A percentile compares a stretch with the other conserved stretches of the same genome.
Conservation (phyloP, 1,284 basidiomycete genomes). For the Ustilago sp. region DNA sequence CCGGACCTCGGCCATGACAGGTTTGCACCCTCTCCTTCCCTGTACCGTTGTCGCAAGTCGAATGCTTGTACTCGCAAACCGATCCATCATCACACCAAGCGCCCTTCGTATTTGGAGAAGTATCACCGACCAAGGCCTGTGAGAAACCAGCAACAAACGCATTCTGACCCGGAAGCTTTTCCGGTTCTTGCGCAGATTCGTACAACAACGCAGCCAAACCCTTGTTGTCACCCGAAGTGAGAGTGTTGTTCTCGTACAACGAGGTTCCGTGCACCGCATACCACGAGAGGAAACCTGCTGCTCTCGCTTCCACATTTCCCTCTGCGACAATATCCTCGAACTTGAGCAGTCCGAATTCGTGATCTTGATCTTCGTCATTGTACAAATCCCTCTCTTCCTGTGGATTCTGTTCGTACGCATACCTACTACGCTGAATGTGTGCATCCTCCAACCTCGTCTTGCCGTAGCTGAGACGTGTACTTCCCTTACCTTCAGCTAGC, state of each 20-base stretch:
- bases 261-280: conserved; percentile 79
- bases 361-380: conserved; percentile 56
- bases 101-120: conserved; percentile 61
- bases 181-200: conserved; percentile 52
- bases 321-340: conserved; percentile 42
- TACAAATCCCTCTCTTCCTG: conserved; percentile 56
- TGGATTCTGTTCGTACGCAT: conserved; percentile 60
- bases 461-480: conserved; percentile 71
- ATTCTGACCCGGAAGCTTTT: conserved; percentile 50
- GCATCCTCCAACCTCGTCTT: conserved; percentile 77
- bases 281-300: conserved; percentile 72
- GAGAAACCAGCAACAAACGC: conserved; percentile 60
- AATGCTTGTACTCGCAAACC: conserved; percentile 58
- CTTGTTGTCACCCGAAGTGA: conserved; percentile 62
- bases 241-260: conserved; percentile 64
- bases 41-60: conserved; percentile 53
- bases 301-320: conserved; percentile 2
- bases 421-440: conserved; percentile 75
- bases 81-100: conserved; percentile 59
- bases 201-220: conserved; percentile 60
- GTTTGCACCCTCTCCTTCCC: conserved; percentile 55
- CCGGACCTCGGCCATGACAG: conserved; percentile 58
- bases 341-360: conserved; percentile 59
- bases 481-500: conserved; percentile 12
- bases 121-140: conserved; percentile 60